Base-by-base conservation (phyloP, 75 land plant genomes). In the Picea sitchensis region DNA sequence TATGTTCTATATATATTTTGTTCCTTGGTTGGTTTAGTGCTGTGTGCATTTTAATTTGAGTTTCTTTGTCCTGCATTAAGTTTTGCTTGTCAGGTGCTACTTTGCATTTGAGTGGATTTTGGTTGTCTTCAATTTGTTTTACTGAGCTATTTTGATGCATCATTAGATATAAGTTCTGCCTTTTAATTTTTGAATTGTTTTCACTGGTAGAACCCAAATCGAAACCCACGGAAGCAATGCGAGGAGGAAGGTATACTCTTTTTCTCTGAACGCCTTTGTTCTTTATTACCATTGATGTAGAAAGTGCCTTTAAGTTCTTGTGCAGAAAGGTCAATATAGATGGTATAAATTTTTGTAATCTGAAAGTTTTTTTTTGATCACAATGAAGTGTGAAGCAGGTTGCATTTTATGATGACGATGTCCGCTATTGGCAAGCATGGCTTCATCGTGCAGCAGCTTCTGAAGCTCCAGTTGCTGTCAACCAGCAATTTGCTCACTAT, bases 341-440 rank as follows among this genome's bases (percentile, higher is more conserved):
- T 57, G 80, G 13, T 77, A 14, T 18, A 21, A 18, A 77, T 41
- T 77, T 81, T 21, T 34, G 31, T 31, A 26, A 77, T 14, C 61
- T 82, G 44, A 82, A 13, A 32, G 14, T 58, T 7, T 61, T 78
- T 78, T 81, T 54, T 61, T 31, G 11, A 34, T 21, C 78, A 75
- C 76, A 34, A 56, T 87, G 0, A 65, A 98, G 99, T 89, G 99
- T 98, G 61, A 98, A 98, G 86, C 99, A 98, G 88, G 91, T 98
- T 74, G 87, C 80, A 73, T 98, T 98, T 82, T 98, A 91, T 79
- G 99, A 98, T 82, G 99, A 98, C 77, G 99, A 98, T 83, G 98
- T 95, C 18, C 92, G 98, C 20, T 98, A 87, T 86, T 98, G 99
- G 99, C 99, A 95, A 86, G 88, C 89, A 73, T 98, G 96, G 96